Conservation (phyloP, 2,329 filamentous ascomycete genomes). For the Claviceps sp. region DNA sequence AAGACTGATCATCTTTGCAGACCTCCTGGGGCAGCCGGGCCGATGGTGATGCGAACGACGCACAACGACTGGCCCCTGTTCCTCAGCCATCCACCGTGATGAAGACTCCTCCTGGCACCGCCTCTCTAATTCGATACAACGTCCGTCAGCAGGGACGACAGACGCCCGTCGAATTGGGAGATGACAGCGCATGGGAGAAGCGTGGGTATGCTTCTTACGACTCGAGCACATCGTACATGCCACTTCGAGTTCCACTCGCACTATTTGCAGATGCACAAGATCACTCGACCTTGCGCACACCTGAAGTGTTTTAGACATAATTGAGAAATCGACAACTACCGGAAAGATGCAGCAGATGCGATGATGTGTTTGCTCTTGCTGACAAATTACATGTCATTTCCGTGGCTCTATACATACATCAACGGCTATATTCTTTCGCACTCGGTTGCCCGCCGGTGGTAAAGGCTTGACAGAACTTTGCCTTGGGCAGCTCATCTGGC, state of each 20-base stretch:
- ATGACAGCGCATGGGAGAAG: constrained; percentile 18
- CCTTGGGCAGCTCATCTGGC: background rate
- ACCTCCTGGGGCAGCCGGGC: constrained; percentile 93
- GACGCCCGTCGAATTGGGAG: constrained; percentile 11
- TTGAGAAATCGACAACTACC: background rate
- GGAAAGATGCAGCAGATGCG: background rate
- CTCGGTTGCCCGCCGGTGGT: background rate
- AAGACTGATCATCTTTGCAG: constrained; percentile 29
- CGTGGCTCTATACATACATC: background rate
- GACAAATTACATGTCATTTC: background rate
- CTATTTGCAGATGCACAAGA: constrained; percentile 1
- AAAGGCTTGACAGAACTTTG: constrained; percentile 7
- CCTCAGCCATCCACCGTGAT: constrained; percentile 28
- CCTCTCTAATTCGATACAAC: constrained; percentile 32
- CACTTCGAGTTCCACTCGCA: constrained; percentile 11
- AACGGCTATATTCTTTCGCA: background rate
- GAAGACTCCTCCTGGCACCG: constrained; percentile 29
- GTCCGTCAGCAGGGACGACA: constrained; percentile 27
- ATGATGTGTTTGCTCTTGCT: background rate
- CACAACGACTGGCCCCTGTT: constrained; percentile 47
- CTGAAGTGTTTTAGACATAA: background rate
- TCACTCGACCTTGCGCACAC: background rate
- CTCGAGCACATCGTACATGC: constrained; percentile 23
- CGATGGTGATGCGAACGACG: constrained; percentile 77
- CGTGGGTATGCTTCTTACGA: constrained; percentile 21